These are phyloP conservation scores for Forsythia viridissima DNA, from an alignment of 257 asterid genomes.

Conservation along the genomic window DNA sequence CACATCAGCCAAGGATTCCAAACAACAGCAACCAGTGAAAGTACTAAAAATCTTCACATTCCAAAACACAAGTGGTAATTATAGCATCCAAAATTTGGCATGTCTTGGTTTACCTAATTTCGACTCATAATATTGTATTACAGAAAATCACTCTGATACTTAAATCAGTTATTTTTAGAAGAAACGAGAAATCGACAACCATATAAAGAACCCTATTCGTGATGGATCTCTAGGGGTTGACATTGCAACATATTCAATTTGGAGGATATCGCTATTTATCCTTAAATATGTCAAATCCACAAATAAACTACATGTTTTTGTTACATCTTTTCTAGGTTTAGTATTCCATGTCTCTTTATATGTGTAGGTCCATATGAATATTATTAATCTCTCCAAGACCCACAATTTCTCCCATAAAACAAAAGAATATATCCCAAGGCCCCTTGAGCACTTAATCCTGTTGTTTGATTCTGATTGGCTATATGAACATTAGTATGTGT, in stretches of 20 bases:
- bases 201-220: background rate
- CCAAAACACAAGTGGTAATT: background rate
- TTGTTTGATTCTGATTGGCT: background rate
- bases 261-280: constrained; percentile 19
- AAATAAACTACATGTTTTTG: constrained; percentile 23
- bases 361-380: constrained; percentile 25
- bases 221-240: constrained; percentile 6
- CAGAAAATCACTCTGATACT: background rate
- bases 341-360: background rate
- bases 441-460: constrained; percentile 16
- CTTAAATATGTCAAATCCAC: constrained; percentile 6
- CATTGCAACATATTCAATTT: constrained; percentile 15
- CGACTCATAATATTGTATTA: too few relatives aligned
- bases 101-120: background rate
- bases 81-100: background rate
- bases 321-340: background rate
- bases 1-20: constrained; percentile 57
- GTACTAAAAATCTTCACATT: background rate
- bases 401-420: constrained; percentile 15
- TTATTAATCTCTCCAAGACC: constrained; percentile 8
- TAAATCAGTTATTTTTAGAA: background rate
- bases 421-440: constrained; percentile 42
- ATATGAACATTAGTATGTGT: constrained; percentile 20
- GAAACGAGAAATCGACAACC: background rate
- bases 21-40: constrained; percentile 26